Percentiles rank a stretch among this genome's conserved stretches.
phyloP scores from a whole-genome alignment of 768 basidiomycete species.

The Pleurotus eryngii region DNA sequence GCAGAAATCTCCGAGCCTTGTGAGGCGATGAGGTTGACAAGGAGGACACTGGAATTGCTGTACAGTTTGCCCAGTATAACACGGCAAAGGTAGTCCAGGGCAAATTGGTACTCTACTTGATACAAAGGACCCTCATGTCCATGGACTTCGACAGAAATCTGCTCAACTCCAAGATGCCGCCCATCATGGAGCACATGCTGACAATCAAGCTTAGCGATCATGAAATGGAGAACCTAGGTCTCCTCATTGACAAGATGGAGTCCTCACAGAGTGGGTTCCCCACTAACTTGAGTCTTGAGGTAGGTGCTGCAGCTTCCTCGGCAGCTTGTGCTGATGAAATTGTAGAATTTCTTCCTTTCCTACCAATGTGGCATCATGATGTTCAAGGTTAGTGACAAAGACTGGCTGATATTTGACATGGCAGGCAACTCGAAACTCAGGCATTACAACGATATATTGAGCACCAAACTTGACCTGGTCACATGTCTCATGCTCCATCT shows the following conservation, averaged over 20 bases:
- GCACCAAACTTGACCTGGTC: too few species aligned
- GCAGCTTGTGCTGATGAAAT: background rate
- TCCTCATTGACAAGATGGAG: background rate
- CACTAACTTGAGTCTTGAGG: background rate
- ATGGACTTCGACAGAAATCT: background rate
- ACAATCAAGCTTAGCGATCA: background rate
- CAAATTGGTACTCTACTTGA: background rate
- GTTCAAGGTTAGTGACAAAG: background rate
- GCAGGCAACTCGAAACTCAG: background rate
- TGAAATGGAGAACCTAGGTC: background rate
- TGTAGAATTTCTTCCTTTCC: background rate
- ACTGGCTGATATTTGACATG: background rate
- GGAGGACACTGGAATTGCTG: too few species aligned
- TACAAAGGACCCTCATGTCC: background rate
- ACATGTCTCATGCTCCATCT: too few species aligned
- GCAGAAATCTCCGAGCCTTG: too few species aligned
- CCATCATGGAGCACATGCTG: background rate
- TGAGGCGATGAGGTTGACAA: too few species aligned
- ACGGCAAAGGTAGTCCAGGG: background rate
- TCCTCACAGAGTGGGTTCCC: background rate
- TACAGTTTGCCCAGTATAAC: background rate
- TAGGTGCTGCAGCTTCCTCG: background rate
- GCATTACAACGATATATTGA: too few species aligned
- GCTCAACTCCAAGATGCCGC: background rate
- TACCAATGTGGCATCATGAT: background rate